Evolutionary conservation across 1,139 yeast species (phyloP), one percentile per base, ranked within the genome.

Genomic region (Suzukiozyma palmioleophila): DNA sequence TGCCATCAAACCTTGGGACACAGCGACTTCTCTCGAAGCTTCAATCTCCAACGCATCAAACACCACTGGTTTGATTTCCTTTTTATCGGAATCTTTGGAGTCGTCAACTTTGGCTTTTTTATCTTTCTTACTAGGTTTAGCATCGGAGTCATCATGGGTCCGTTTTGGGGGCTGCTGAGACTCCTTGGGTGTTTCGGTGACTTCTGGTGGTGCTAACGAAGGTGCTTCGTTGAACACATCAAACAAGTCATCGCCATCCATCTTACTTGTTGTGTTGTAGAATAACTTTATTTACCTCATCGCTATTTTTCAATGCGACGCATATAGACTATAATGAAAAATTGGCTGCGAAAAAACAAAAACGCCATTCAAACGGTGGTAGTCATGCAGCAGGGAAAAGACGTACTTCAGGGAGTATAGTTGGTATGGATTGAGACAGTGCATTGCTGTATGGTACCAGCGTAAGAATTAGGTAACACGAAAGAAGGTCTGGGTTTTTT

Each of bases 11-110:
- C 95, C 96, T 21, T 77, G 76, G 1, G 95, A 83, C 1, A 85
- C 89, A 10, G 79, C 81, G 22, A 88, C 95, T 58, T 87, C 95
- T 56, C 95, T 73, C 1, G 90, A 83, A 0, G 97, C 94, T 60
- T 89, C 97, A 43, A 88, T 86, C 56, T 90, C 97, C 39, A 90
- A 79, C 3, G 88, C 76, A 62, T 90, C 97, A 0, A 94, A 86
- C 16, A 89, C 95, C 27, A 87, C 82, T 0, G 96, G 89, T 43
- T 65, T 67, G 25, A 66, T 57, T 24, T 66, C 70, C 22, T 53
- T 54, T 41, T 61, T 59, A 3, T 42, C 26, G 45, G 26, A 38
- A 48, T 41, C 42, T 21, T 44, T 36, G 40, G 51, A 44, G 39
- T 46, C 28, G 24, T 47, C 39, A 37, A 35, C 38, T 34, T 40